Percentiles rank a stretch among this genome's conserved stretches.
These are phyloP conservation scores for Coniosporium tulheliwenetii DNA, from an alignment of 2,329 filamentous ascomycete genomes.

Conservation along the genomic window DNA sequence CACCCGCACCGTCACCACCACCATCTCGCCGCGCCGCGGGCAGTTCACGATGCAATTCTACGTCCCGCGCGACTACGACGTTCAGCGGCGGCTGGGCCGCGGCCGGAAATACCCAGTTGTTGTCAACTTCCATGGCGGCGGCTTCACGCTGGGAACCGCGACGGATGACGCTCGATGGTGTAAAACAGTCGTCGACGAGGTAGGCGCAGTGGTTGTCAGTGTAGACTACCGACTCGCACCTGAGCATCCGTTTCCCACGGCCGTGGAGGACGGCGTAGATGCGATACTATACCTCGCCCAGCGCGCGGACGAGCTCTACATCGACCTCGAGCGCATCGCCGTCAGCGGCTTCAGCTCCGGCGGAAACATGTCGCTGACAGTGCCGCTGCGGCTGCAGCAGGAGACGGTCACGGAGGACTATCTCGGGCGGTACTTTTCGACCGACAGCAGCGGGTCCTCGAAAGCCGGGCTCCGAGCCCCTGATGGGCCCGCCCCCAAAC, in stretches of 20 bases:
- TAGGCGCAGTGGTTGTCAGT: slow-evolving; percentile 41
- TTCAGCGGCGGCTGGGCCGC: slow-evolving; percentile 18
- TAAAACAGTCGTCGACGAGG: slow-evolving; percentile 36
- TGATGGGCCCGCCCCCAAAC: slow-evolving; percentile 5
- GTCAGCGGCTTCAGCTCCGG: slow-evolving; percentile 48
- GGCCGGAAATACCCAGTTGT: slow-evolving; percentile 34
- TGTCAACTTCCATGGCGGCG: slow-evolving; percentile 50
- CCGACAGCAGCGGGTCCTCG: neutral
- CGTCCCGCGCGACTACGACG: slow-evolving; percentile 35
- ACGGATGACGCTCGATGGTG: slow-evolving; percentile 48
- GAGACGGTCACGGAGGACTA: slow-evolving; percentile 17
- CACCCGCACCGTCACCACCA: slow-evolving; percentile 36
- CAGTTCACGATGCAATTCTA: slow-evolving; percentile 44
- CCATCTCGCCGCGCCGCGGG: slow-evolving; percentile 27
- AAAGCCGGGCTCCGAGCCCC: neutral
- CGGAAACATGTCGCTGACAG: slow-evolving; percentile 46
- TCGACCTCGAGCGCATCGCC: slow-evolving; percentile 41
- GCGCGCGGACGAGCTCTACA: slow-evolving; percentile 37
- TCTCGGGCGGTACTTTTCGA: neutral
- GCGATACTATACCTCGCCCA: slow-evolving; percentile 42
- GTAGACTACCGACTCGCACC: slow-evolving; percentile 47
- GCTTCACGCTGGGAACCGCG: slow-evolving; percentile 43
- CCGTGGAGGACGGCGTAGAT: slow-evolving; percentile 48
- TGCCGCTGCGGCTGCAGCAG: slow-evolving; percentile 41
- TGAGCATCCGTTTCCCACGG: slow-evolving; percentile 45